Evolutionary conservation across 2,329 filamentous ascomycete species (phyloP), one percentile per base, ranked within the genome.

Genomic region (Chaetomiaceae sp.): DNA sequence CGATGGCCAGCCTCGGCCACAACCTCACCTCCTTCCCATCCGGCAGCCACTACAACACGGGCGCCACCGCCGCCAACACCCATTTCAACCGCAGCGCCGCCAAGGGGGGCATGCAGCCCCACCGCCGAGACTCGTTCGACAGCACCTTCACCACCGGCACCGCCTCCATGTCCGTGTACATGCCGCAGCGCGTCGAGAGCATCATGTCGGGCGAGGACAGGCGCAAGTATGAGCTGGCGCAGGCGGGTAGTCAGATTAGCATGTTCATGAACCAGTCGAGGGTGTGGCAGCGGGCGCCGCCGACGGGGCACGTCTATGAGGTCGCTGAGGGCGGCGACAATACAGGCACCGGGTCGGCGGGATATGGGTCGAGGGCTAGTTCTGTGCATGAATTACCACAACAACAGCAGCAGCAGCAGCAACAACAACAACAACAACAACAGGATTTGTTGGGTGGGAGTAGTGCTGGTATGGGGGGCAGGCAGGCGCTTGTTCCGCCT

Each of bases 121-220:
- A 34, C 13, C 27, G 23, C 37, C 76, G 79, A 54, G 76, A 80
- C 53, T 92, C 88, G 0, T 80, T 83, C 59, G 85, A 89, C 48
- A 90, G 86, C 38, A 74, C 81, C 45, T 67, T 78, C 48, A 87
- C 84, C 3, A 76, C 71, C 3, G 75, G 74, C 18, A 84, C 71
- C 9, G 73, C 9, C 25, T 27, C 25, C 44, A 79, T 81, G 60
- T 85, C 82, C 0, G 75, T 90, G 27, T 84, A 83, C 61, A 71
- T 85, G 64, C 86, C 87, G 0, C 78, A 81, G 11, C 76, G 81
- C 37, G 82, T 90, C 43, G 86, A 91, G 62, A 87, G 80, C 62
- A 81, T 92, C 63, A 88, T 95, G 81, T 82, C 82, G 57, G 84
- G 86, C 6, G 88, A 94, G 66, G 88, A 92, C 64, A 80, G 82